These are phyloP conservation scores for Graphiopsis chlorocephala DNA, from an alignment of 2,329 filamentous ascomycete genomes.

Conservation along the genomic window DNA sequence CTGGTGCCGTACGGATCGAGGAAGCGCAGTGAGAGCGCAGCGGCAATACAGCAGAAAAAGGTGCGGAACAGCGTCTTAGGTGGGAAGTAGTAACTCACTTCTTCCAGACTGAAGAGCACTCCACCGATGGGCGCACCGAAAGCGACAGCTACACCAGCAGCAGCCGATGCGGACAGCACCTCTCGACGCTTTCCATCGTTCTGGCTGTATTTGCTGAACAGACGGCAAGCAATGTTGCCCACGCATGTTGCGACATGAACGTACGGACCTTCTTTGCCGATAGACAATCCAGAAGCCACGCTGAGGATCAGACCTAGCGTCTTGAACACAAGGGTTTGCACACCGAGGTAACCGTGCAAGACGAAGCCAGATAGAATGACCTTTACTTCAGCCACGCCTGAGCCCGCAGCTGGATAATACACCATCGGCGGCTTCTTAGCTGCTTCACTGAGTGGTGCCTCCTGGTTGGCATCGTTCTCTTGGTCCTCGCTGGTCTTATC, in stretches of 20 bases:
- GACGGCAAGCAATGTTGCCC: conserved; percentile 87
- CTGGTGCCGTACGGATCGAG: conserved; percentile 92
- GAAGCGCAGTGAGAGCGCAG: conserved; percentile 88
- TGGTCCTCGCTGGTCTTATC: conserved; percentile 35
- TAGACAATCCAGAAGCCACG: conserved; percentile 85
- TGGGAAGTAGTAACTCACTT: conserved; percentile 96
- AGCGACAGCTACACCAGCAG: conserved; percentile 87
- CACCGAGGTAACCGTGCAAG: conserved; percentile 87
- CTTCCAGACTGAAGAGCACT: conserved; percentile 88
- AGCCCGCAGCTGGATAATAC: conserved; percentile 94
- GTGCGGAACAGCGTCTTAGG: conserved; percentile 96
- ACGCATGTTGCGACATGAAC: conserved; percentile 97
- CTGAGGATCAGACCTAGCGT: conserved; percentile 78
- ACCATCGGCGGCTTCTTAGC: conserved; percentile 67
- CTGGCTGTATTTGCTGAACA: conserved; percentile 90
- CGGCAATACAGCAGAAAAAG: conserved; percentile 94
- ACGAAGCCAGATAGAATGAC: conserved; percentile 98
- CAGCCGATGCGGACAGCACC: conserved; percentile 87
- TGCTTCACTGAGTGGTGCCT: conserved; percentile 39
- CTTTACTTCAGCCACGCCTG: conserved; percentile 93
- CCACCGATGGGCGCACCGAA: conserved; percentile 90
- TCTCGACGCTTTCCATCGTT: conserved; percentile 95
- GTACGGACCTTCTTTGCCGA: conserved; percentile 93
- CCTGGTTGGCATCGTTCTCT: conserved; percentile 39
- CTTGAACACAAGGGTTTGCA: conserved; percentile 84